Evolutionary conservation across 495 filamentous ascomycete genomes (phyloP).

Genomic region (Aspergillus cavernicola): DNA sequence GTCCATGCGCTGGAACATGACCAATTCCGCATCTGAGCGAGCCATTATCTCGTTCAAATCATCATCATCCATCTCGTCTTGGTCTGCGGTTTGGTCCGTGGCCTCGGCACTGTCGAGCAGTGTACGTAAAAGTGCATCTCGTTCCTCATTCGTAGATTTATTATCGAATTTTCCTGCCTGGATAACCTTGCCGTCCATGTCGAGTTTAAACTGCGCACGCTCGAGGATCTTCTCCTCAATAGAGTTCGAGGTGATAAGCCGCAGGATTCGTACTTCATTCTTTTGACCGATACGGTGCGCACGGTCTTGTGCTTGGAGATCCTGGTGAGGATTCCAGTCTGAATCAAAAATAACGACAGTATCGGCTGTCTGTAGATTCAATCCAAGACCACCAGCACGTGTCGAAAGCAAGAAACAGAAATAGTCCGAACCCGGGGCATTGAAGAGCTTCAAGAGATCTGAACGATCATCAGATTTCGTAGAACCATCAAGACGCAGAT

Average conservation of each 20-base stretch:
- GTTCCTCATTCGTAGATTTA: constrained; percentile 97
- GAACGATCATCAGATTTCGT: constrained; percentile 98
- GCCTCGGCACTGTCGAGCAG: constrained; percentile 86
- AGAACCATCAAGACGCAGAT: constrained; percentile 89
- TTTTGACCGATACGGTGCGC: constrained; percentile 99
- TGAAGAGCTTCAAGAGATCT: constrained; percentile 82
- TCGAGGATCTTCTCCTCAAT: constrained; percentile 99
- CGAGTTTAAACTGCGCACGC: constrained; percentile 93
- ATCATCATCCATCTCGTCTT: constrained; percentile 94
- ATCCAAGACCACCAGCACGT: constrained; percentile 93
- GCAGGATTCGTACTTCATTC: constrained; percentile 95
- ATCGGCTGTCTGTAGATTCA: constrained; percentile 95
- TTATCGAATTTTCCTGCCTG: constrained; percentile 99
- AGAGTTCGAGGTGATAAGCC: constrained; percentile 92
- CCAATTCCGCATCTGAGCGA: constrained; percentile 68
- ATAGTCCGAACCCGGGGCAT: constrained; percentile 82
- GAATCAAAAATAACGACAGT: constrained; percentile 99
- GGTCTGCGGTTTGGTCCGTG: constrained; percentile 73
- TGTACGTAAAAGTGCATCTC: constrained; percentile 89
- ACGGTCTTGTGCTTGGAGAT: constrained; percentile 98
- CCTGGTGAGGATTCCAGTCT: constrained; percentile 99
- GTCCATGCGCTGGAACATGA: constrained; percentile 73
- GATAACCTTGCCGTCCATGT: constrained; percentile 99
- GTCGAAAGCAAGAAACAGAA: constrained; percentile 99
- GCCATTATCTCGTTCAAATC: constrained; percentile 88